These are phyloP conservation scores for Xerocomellus dryophilus DNA, from an alignment of 768 basidiomycete genomes.

Conservation along the genomic window DNA sequence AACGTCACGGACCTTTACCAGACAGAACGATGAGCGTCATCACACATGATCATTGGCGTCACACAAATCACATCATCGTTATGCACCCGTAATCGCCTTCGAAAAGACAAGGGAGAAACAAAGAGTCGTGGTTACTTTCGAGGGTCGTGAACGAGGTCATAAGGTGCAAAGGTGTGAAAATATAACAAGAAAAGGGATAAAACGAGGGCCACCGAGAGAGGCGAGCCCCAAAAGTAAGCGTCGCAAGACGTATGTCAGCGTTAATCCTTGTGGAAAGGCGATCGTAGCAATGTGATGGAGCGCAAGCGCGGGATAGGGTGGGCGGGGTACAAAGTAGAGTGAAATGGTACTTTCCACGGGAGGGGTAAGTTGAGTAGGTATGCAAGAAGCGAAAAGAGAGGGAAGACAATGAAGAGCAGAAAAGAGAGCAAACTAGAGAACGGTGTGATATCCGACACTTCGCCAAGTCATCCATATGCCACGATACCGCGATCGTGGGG, in stretches of 20 bases:
- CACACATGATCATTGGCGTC: background rate
- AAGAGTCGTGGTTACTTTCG: slow-evolving; percentile 2
- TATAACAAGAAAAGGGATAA: background rate
- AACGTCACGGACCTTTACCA: too few species aligned
- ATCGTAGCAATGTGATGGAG: slow-evolving; percentile 7
- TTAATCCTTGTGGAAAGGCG: slow-evolving; percentile 4
- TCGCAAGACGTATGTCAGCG: background rate
- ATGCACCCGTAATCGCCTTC: background rate
- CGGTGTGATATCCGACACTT: background rate
- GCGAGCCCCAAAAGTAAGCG: background rate
- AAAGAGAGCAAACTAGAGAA: slow-evolving; percentile 1
- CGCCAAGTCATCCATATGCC: background rate
- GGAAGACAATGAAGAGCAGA: background rate
- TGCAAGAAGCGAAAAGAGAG: slow-evolving; percentile 1
- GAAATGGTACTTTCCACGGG: slow-evolving; percentile 10
- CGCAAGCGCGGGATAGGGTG: background rate
- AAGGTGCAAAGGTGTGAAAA: background rate
- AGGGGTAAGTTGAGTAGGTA: slow-evolving; percentile 9
- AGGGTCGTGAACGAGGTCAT: slow-evolving; percentile 11
- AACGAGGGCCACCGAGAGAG: background rate
- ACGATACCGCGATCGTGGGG: background rate
- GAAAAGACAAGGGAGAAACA: background rate
- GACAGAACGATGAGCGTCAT: background rate
- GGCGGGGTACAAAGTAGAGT: background rate
- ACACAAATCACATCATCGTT: background rate